A percentile compares a stretch with the other conserved stretches of the same genome.
These are phyloP conservation scores for Camellia oleifera DNA, from an alignment of 179 eudicot species.

Conservation along the genomic window DNA sequence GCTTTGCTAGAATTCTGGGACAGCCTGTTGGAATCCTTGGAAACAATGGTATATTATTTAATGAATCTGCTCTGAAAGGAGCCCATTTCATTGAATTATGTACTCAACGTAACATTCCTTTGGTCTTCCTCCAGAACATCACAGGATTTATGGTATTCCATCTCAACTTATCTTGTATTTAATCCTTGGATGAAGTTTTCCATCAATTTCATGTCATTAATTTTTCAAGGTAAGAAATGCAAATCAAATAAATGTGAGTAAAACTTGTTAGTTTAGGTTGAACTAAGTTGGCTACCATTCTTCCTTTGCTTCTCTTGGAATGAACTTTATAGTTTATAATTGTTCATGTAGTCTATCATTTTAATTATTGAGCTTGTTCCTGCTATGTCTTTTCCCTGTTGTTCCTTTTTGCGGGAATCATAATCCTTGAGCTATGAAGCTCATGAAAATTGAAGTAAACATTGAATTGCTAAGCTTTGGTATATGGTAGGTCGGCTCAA, in stretches of 20 bases:
- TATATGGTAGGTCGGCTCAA: slow-evolving; percentile 78
- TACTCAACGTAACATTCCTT: slow-evolving; percentile 89
- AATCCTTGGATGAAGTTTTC: slow-evolving; percentile 1
- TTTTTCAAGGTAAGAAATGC: neutral
- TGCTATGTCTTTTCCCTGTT: neutral
- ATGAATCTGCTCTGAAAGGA: slow-evolving; percentile 97
- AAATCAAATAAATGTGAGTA: neutral
- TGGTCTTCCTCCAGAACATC: slow-evolving; percentile 94
- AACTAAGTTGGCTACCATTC: neutral
- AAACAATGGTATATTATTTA: slow-evolving; percentile 82
- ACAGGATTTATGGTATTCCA: slow-evolving; percentile 92
- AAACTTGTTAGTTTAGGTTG: neutral
- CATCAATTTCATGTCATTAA: neutral
- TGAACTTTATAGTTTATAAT: neutral
- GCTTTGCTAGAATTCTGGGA: slow-evolving; percentile 87
- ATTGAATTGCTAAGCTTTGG: neutral
- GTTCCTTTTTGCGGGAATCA: neutral
- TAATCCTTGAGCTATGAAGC: slow-evolving; percentile 9
- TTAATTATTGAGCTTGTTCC: no score
- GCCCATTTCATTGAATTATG: slow-evolving; percentile 95
- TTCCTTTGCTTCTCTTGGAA: neutral
- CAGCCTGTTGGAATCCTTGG: slow-evolving; percentile 96
- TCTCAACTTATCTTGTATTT: slow-evolving; percentile 8
- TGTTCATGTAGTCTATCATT: no score
- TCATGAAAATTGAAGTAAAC: neutral